Base-by-base conservation (phyloP, 768 basidiomycete species). In the Fistulinella prunicolor region DNA sequence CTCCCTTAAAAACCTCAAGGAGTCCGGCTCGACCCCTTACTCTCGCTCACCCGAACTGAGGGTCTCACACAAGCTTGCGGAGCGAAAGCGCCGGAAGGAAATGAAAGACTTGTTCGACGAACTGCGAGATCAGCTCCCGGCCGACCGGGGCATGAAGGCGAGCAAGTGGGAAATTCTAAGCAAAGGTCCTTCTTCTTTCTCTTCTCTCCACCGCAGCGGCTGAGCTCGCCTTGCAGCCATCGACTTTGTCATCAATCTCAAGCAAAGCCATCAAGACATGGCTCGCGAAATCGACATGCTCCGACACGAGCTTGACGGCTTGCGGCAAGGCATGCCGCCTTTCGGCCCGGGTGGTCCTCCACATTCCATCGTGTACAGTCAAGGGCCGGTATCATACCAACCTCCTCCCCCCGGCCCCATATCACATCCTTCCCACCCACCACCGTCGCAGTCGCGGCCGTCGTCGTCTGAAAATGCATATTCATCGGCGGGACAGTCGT, bases 91-190 rank as follows among this genome's bases (percentile, higher is more conserved):
- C 58, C 78, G 96, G 68, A 97, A 95, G 70, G 96, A 99, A 71
- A 99, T 99, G 96, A 96, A 96, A 65, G 94, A 97, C 50, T 68
- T 99, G 37, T 98, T 98, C 63, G 96, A 99, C 58, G 96, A 99
- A 66, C 71, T 99, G 54, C 80, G 93, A 49, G 94, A 96, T 66
- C 83, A 90, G 60, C 73, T 99, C 21, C 96, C 96, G 1, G 86
- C 86, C 43, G 93, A 93, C 72, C 81, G 88, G 44, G 93, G 87
- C 36, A 89, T 94, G 84, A 98, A 98, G 64, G 88, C 92, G 17
- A 94, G 90, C 72, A 99, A 99, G 72, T 98, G 95, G 96, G 96
- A 99, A 73, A 97, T 97, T 52, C 71, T 99, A 28, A 94, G 86
- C 70, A 95, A 96, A 83, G 90, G 94, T 90, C 56, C 41, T 30